Evolutionary conservation across 805 yeast species (phyloP), one percentile per base, ranked within the genome.

Genomic region (Starmerella bombicola): DNA sequence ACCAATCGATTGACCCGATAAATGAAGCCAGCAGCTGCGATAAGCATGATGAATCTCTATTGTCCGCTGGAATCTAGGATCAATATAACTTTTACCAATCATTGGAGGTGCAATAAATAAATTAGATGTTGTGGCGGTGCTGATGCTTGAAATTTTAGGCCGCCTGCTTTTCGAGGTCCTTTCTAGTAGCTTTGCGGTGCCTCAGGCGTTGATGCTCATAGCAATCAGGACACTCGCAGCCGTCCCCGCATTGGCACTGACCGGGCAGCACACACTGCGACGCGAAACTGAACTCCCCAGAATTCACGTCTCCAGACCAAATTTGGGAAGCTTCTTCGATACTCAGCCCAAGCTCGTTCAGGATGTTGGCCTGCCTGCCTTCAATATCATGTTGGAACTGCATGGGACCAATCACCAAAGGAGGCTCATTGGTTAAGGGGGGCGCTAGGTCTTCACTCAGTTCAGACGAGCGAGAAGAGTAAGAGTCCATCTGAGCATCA

Each of bases 241-340:
- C 47, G 9, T 57, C 62, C 3, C 63, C 65, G 38, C 66, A 62
- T 16, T 56, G 51, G 37, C 66, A 62, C 38, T 58, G 57, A 16
- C 65, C 64, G 0, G 64, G 65, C 29, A 62, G 48, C 5, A 58
- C 59, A 37, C 66, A 62, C 15, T 55, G 49, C 15, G 65, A 55
- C 1, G 64, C 57, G 41, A 48, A 60, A 30, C 54, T 51, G 24
- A 60, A 34, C 12, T 39, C 38, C 1, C 18, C 4, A 26, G 40
- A 21, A 7, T 52, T 56, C 16, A 42, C 43, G 13, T 46, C 51
- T 13, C 38, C 41, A n/a, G 51, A 45, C 57, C 58, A 51, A 20
- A 55, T 40, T 30, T 47, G 45, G 24, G 28, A 33, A 13, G 54
- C 51, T 40, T 56, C 57, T 20, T 52, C 55, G 8, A 41, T 41